Percentiles rank a stretch among this genome's conserved stretches.
Evolutionary conservation across 78 protist species (phyloP).

Genomic region (Salpingoeca rosetta): DNA sequence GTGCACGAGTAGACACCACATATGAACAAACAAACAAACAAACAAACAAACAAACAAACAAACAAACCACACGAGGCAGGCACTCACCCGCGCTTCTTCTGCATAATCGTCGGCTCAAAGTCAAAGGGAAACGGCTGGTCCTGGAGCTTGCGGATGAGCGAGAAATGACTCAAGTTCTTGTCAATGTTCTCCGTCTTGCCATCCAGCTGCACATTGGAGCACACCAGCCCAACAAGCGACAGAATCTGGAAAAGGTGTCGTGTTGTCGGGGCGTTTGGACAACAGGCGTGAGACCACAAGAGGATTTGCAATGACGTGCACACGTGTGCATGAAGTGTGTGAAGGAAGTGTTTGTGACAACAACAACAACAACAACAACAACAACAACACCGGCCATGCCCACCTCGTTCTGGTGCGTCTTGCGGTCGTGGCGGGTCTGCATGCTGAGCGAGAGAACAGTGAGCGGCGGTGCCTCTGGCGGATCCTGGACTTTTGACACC

Average conservation of each 20-base stretch:
- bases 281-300: no score
- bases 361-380: no score
- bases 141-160: conserved; percentile 1
- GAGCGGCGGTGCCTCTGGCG: conserved; percentile 54
- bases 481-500: neutral
- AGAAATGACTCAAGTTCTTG: neutral
- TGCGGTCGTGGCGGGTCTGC: conserved; percentile 19
- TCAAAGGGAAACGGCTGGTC: conserved; percentile 7
- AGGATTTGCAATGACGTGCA: no score
- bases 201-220: conserved; percentile 25
- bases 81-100: neutral
- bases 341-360: no score
- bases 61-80: no score
- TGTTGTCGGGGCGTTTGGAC: no score
- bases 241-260: no score
- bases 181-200: conserved; percentile 22
- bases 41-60: no score
- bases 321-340: no score
- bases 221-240: conserved; percentile 17
- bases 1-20: no score
- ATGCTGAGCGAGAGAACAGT: conserved; percentile 28
- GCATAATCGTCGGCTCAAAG: conserved; percentile 12
- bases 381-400: no score
- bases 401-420: conserved; percentile 16
- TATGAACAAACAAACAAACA: no score